Conservation (phyloP, 345 rosid species). For the Eucalyptus marginata region DNA sequence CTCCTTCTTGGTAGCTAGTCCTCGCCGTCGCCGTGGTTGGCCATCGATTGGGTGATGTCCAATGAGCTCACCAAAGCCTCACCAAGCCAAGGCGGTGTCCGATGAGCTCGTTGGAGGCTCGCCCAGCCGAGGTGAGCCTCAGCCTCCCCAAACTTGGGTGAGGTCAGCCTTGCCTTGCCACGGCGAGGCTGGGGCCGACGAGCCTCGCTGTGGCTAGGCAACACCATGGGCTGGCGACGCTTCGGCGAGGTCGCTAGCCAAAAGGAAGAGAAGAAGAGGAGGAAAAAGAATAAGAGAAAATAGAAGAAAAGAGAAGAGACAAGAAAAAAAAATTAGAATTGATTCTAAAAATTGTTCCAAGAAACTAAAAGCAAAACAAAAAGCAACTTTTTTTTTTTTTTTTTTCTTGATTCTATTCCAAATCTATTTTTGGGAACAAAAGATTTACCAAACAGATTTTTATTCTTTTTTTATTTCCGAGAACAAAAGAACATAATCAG, state of each 20-base stretch:
- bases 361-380: fast-evolving
- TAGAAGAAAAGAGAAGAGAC: no score
- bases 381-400: fast-evolving
- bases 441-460: fast-evolving
- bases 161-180: no score
- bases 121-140: fast-evolving
- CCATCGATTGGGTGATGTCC: no score
- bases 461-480: no score
- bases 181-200: fast-evolving
- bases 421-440: fast-evolving
- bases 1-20: fast-evolving
- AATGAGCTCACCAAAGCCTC: fast-evolving
- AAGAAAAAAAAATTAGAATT: no score
- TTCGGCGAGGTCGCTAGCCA: fast-evolving
- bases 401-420: fast-evolving
- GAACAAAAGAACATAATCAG: fast-evolving
- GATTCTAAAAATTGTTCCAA: fast-evolving
- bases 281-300: no score
- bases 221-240: fast-evolving
- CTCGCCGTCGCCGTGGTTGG: fast-evolving
- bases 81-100: fast-evolving
- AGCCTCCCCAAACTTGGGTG: fast-evolving
- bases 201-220: fast-evolving
- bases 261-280: no score
- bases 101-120: no score